Conservation (phyloP, 1,139 yeast species). For the Diutina ranongensis region DNA sequence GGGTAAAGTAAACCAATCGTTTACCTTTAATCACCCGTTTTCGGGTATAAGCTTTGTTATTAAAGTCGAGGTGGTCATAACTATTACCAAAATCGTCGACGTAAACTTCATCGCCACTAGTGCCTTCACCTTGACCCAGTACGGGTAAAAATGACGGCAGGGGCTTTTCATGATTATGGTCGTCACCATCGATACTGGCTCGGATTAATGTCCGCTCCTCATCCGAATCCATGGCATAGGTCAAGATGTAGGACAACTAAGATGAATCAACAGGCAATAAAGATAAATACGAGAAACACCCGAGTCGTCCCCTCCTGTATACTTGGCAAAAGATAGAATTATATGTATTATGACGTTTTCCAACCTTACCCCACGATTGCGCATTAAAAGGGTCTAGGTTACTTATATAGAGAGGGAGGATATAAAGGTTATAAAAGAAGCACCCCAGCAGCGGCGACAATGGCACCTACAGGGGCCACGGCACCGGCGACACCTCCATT, state of each 20-base stretch:
- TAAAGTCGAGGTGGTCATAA: constrained; percentile 29
- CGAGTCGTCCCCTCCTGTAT: too few relatives aligned
- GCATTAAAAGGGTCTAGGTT: not conserved
- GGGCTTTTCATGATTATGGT: not conserved
- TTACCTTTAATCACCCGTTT: constrained; percentile 28
- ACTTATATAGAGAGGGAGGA: not conserved
- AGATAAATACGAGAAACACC: too few relatives aligned
- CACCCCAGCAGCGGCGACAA: not conserved
- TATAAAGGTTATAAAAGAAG: not conserved
- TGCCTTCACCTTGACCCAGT: not conserved
- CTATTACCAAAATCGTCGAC: constrained; percentile 24
- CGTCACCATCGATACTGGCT: not conserved
- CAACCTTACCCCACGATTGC: not conserved
- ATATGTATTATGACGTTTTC: not conserved
- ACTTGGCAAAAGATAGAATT: not conserved
- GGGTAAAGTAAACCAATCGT: constrained; percentile 55
- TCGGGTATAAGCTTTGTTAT: constrained; percentile 23
- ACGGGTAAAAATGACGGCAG: not conserved
- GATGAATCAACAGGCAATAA: too few relatives aligned
- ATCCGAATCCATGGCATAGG: constrained; percentile 4
- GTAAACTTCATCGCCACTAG: not conserved
- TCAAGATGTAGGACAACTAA: not conserved
- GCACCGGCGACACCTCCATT: not conserved
- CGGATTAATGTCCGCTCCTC: constrained; percentile 3
- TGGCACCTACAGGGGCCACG: not conserved